A percentile compares a stretch with the other conserved stretches of the same genome.
phyloP scores from a whole-genome alignment of 331 rosid species.

The Acacia concinna region DNA sequence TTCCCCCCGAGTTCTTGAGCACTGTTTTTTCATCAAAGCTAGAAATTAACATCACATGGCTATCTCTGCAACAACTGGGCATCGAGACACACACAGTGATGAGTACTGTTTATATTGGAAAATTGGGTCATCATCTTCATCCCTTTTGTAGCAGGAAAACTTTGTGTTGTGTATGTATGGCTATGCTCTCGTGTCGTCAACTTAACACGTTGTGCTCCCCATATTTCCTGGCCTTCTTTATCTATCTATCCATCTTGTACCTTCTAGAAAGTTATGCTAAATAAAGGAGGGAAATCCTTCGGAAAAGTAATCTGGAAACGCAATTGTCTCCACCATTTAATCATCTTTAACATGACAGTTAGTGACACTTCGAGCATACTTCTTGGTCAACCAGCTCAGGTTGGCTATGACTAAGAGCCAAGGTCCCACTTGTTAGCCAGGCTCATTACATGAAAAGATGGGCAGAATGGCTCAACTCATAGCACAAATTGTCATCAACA shows the following conservation, averaged over 20 bases:
- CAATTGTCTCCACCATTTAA: slow-evolving; percentile 23
- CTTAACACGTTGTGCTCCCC: slow-evolving; percentile 32
- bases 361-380: slow-evolving; percentile 19
- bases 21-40: slow-evolving; percentile 12
- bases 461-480: slow-evolving; percentile 16
- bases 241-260: not conserved
- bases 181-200: slow-evolving; percentile 28
- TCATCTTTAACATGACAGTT: slow-evolving; percentile 19
- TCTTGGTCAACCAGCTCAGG: not conserved
- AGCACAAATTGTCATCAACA: slow-evolving; percentile 24
- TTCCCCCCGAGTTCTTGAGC: not conserved
- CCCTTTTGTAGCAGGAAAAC: not conserved
- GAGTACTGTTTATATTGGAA: slow-evolving; percentile 36
- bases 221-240: slow-evolving; percentile 16
- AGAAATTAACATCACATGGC: slow-evolving; percentile 6
- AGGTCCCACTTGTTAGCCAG: slow-evolving; percentile 40
- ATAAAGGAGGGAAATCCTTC: slow-evolving; percentile 6
- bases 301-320: slow-evolving; percentile 7
- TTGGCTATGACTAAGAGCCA: slow-evolving; percentile 3
- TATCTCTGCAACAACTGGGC: slow-evolving; percentile 1
- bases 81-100: not conserved
- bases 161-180: not conserved
- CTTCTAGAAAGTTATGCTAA: slow-evolving; percentile 19
- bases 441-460: slow-evolving; percentile 35
- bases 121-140: slow-evolving; percentile 40